Evolutionary conservation across 164 flowering plant species (phyloP), one percentile per base, ranked within the genome.

Genomic region (Amborella trichopoda): DNA sequence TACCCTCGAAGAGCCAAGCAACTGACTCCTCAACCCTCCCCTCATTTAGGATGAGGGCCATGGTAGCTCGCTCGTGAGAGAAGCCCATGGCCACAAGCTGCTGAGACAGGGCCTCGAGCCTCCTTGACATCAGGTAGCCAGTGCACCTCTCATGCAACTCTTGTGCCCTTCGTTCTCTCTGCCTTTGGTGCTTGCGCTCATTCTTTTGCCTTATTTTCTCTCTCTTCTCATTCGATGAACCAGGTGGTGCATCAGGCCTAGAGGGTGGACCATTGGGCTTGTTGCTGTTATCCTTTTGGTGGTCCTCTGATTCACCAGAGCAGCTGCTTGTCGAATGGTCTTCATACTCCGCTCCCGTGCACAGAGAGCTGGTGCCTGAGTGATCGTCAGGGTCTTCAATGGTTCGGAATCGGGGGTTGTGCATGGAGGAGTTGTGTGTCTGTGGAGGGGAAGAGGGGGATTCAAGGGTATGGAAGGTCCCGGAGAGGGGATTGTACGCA

Each of bases 161-260:
- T 54, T 78, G 96, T 6, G 90, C 95, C 25, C 99, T 72, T 60
- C 77, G 76, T 65, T 91, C 99, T 64, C 72, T 87, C 61, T 87
- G 99, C 4, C 96, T 84, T 56, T 84, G 99, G 62, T 91, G 96
- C 62, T 91, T 91, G 68, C 72, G 69, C 73, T 87, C 99, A 72
- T 91, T 91, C 66, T 91, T 87, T 54, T 75, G 93, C 25, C 99
- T 78, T 42, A 78, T 82, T 57, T 84, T 91, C 26, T 87, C 99
- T 23, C 99, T 67, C 56, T 80, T 83, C 56, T 91, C 98, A 74
- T 72, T 80, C 2, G 17, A 6, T 16, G 41, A 38, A 30, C 85
- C 93, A 20, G 85, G 85, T 44, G 78, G 54, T 9, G 68, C 52
- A 28, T 83, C 94, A 48, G 46, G 78, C 41, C 73, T 69, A 1